Conservation (phyloP, 2,329 filamentous ascomycete species). For the Cladosporium austrohemisphaericum region DNA sequence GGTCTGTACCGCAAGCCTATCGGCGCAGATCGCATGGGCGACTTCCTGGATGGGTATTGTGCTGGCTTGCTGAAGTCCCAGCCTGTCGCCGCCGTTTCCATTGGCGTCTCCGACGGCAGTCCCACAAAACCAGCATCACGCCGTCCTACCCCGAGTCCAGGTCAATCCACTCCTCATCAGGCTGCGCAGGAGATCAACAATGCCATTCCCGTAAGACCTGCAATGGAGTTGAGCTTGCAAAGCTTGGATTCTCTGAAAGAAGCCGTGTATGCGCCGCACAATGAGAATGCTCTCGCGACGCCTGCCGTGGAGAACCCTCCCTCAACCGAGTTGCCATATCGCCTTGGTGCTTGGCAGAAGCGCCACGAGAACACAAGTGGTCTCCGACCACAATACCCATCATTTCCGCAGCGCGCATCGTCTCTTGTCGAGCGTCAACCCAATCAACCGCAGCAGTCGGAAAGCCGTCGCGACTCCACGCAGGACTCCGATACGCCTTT, state of each 20-base stretch:
- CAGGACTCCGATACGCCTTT: not conserved
- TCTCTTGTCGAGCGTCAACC: conserved; percentile 20
- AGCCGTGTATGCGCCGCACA: conserved; percentile 29
- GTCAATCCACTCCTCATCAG: not conserved
- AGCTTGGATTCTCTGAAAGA: conserved; percentile 32
- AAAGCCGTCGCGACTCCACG: not conserved
- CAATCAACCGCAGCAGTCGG: not conserved
- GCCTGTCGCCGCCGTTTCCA: conserved; percentile 10
- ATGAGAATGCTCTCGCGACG: conserved; percentile 32
- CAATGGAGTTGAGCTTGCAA: conserved; percentile 23
- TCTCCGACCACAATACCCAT: conserved; percentile 17
- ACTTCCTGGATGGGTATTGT: conserved; percentile 35
- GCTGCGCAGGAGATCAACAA: conserved; percentile 16
- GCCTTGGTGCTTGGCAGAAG: conserved; percentile 33
- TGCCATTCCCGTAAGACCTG: conserved; percentile 14
- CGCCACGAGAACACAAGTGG: conserved; percentile 15
- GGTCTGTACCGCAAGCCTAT: conserved; percentile 30
- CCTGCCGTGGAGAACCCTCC: conserved; percentile 28
- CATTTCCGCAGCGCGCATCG: conserved; percentile 23
- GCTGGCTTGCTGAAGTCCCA: conserved; percentile 30
- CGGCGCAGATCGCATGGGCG: conserved; percentile 23
- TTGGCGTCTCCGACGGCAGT: conserved; percentile 23
- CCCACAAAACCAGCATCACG: conserved; percentile 24
- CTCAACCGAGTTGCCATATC: conserved; percentile 23
- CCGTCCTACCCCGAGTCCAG: conserved; percentile 24